phyloP scores from a whole-genome alignment of 2,329 filamentous ascomycete genomes.

The Bipolaris bicolor region DNA sequence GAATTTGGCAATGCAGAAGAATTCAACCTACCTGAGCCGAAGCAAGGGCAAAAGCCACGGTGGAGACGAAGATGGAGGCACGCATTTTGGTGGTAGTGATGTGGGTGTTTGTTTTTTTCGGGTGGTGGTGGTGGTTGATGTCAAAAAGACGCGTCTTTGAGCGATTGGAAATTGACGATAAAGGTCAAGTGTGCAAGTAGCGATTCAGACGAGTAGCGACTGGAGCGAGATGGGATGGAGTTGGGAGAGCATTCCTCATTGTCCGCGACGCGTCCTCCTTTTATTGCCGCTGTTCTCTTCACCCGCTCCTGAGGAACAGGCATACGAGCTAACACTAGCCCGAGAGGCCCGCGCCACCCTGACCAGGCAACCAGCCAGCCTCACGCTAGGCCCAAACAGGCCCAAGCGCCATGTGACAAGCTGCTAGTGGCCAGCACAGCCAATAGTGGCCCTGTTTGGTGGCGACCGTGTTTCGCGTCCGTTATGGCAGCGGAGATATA shows the following conservation, averaged over 20 bases:
- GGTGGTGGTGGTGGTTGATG: slow-evolving; percentile 9
- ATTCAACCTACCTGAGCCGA: slow-evolving; percentile 36
- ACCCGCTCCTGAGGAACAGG: slow-evolving; percentile 17
- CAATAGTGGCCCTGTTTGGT: slow-evolving; percentile 21
- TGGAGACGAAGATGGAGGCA: slow-evolving; percentile 39
- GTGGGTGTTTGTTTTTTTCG: slow-evolving; percentile 15
- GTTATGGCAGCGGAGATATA: slow-evolving; percentile 11
- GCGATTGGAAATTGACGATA: slow-evolving; percentile 20
- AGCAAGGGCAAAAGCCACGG: slow-evolving; percentile 37
- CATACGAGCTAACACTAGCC: slow-evolving; percentile 24
- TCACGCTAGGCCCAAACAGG: slow-evolving; percentile 9
- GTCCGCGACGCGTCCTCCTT: slow-evolving; percentile 24
- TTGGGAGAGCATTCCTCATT: not conserved
- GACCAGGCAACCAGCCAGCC: slow-evolving; percentile 30
- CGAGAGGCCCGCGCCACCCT: slow-evolving; percentile 26
- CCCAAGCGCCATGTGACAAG: not conserved
- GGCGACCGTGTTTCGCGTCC: slow-evolving; percentile 12
- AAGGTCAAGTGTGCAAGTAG: slow-evolving; percentile 20
- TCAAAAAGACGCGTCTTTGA: slow-evolving; percentile 3
- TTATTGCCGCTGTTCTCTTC: slow-evolving; percentile 21
- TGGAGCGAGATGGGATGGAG: slow-evolving; percentile 12
- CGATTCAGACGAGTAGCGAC: slow-evolving; percentile 16
- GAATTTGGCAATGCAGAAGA: slow-evolving; percentile 15
- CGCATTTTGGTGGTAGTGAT: slow-evolving; percentile 35
- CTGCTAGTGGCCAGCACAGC: slow-evolving; percentile 13